phyloP scores from a whole-genome alignment of 176 grass and related monocot genomes.

The Eragrostis nindensis region DNA sequence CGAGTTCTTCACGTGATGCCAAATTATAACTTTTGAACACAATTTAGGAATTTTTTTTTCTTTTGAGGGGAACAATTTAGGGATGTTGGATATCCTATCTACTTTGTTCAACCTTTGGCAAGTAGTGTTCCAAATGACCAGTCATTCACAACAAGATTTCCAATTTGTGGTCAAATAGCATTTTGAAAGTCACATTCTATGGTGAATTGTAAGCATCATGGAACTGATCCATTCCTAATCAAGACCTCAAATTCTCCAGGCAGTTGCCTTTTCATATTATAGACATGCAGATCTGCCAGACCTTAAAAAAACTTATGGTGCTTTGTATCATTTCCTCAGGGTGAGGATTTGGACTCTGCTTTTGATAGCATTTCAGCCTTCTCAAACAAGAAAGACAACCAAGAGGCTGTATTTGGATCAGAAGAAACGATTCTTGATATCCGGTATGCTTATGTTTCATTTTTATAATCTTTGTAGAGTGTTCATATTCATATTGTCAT shows the following conservation, averaged over 20 bases:
- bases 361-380: conserved; percentile 99
- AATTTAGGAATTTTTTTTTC: no score
- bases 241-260: background rate
- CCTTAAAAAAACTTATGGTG: conserved; percentile 15
- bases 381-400: conserved; percentile 85
- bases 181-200: background rate
- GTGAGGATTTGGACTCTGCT: conserved; percentile 95
- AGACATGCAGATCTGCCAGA: background rate
- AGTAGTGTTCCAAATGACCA: background rate
- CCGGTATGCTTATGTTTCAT: conserved; percentile 58
- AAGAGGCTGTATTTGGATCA: conserved; percentile 86
- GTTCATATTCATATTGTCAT: background rate
- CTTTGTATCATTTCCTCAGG: conserved; percentile 49
- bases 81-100: background rate
- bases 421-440: conserved; percentile 95
- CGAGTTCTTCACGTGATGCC: background rate
- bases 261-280: background rate
- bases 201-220: background rate
- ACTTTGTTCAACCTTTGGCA: conserved; percentile 8
- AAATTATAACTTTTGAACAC: background rate
- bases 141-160: background rate
- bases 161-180: conserved; percentile 14
- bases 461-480: conserved; percentile 14
- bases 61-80: no score
- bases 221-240: background rate